Base-by-base conservation (phyloP, 116 monocot genomes). In the Cymodocea nodosa region DNA sequence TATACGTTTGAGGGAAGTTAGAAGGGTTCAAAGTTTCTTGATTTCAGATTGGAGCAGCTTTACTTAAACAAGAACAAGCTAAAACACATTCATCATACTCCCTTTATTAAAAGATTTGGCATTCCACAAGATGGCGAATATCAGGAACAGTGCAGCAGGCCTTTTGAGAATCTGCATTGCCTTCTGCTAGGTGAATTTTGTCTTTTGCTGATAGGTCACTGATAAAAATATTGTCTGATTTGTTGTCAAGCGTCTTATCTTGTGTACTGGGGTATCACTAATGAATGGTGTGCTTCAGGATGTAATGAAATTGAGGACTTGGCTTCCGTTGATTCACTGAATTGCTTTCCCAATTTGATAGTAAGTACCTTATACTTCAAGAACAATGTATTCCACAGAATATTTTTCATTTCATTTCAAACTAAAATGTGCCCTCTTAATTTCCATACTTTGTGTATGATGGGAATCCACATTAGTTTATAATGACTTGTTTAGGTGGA, bases 21-120 rank as follows among this genome's bases (percentile, higher is more conserved):
- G 8, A 18, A 48, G 54, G 35, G 16, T 23, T 52, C 54, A 2
- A 9, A 3, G 30, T 17, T 63, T 50, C 36, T 53, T 68, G 22
- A 24, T 4, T 82, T 68, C 81, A 97, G 97, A 60, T 83, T 97
- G 72, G 81, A 87, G 63, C 83, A 97, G 56, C 88, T 97, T 60
- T 82, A 91, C 83, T 74, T 97, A 74, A 91, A 85, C 78, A 91
- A 81, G 67, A 97, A 97, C 75, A 85, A 70, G 51, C 66, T 97
- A 65, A 90, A 82, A 53, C 68, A 68, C 55, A 75, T 90, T 72
- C 83, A 62, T 59, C 88, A 85, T 67, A 81, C 90, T 66, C 63
- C 63, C 25, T 68, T 40, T 68, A 62, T 35, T 66, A n/a, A 54
- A 60, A 51, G 34, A 23, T 20, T 63, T 30, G 51, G 64, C 35